Conservation (phyloP, 208 protist genomes). For the Crithidia thermophila region DNA sequence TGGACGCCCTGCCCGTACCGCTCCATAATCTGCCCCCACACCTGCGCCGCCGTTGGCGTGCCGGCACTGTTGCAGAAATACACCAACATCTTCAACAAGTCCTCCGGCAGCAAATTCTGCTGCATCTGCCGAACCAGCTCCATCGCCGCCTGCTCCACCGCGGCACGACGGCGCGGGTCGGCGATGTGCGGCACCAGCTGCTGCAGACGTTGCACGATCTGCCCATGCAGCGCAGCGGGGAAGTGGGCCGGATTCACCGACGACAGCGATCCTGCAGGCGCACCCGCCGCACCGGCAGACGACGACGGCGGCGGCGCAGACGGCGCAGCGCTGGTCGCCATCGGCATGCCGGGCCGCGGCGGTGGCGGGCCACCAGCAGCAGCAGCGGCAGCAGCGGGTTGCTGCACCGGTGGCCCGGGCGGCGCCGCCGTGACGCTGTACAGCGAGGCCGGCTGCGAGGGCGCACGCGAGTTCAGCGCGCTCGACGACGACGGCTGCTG, state of each 20-base stretch:
- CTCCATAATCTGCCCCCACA: conserved; percentile 50
- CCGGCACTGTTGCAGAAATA: conserved; percentile 52
- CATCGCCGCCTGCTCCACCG: conserved; percentile 54
- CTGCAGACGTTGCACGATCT: conserved; percentile 44
- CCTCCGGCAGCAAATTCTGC: conserved; percentile 40
- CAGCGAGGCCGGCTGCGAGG: conserved; percentile 27
- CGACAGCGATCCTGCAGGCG: not conserved
- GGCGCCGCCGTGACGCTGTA: conserved; percentile 29
- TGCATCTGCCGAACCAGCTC: conserved; percentile 61
- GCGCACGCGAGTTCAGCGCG: conserved; percentile 6
- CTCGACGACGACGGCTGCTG: conserved; percentile 2
- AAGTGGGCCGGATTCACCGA: conserved; percentile 19
- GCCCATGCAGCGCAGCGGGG: conserved; percentile 16
- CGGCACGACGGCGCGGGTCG: conserved; percentile 41
- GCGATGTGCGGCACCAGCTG: conserved; percentile 39
- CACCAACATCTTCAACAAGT: conserved; percentile 45
- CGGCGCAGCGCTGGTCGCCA: conserved; percentile 1
- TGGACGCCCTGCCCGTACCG: conserved; percentile 49
- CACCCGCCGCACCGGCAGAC: conserved; percentile 12
- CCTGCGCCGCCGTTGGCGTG: conserved; percentile 38
- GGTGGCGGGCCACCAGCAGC: conserved; percentile 12
- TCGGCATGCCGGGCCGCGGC: conserved; percentile 6
- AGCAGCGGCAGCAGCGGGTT: conserved; percentile 4
- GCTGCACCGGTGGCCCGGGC: not conserved
- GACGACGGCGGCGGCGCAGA: not conserved